A percentile compares a stretch with the other conserved stretches of the same genome.
phyloP scores from a whole-genome alignment of 495 filamentous ascomycete genomes.

The Tuber umbilicatum region DNA sequence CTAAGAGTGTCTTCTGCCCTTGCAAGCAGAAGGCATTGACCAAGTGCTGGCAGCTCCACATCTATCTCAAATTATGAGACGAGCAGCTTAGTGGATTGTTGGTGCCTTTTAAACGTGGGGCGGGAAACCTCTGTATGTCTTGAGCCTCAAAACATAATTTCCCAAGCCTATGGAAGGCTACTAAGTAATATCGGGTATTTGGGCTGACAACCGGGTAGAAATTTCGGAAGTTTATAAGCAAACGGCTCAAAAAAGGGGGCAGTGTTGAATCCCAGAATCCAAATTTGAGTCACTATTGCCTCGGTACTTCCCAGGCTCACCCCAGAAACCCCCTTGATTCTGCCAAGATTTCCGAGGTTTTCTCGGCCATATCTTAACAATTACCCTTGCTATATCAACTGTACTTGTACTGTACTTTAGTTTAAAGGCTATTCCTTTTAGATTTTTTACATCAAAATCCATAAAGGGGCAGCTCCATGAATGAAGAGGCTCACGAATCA shows the following conservation, averaged over 20 bases:
- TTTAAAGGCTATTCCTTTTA: constrained; percentile 56
- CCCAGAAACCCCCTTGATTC: not conserved
- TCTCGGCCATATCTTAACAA: constrained; percentile 16
- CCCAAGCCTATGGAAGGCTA: not conserved
- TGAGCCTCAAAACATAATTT: not conserved
- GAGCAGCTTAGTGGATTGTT: not conserved
- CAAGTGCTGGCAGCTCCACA: not conserved
- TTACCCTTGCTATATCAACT: constrained; percentile 96
- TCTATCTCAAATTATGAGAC: not conserved
- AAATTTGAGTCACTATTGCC: not conserved
- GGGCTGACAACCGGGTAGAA: not conserved
- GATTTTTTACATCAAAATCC: not conserved
- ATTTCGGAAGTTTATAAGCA: not conserved
- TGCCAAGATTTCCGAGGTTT: not conserved
- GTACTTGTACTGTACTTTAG: constrained; percentile 83
- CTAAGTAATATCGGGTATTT: not conserved
- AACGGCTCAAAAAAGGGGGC: not conserved
- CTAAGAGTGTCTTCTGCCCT: not conserved
- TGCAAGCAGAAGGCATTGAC: not conserved
- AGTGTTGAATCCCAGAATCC: not conserved
- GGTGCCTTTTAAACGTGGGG: not conserved
- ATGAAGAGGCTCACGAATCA: constrained; percentile 48
- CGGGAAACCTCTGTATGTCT: not conserved
- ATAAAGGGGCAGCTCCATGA: not conserved
- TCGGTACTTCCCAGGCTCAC: not conserved